Evolutionary conservation across 2,329 filamentous ascomycete genomes (phyloP).

Genomic region (Clonostachys byssicola): DNA sequence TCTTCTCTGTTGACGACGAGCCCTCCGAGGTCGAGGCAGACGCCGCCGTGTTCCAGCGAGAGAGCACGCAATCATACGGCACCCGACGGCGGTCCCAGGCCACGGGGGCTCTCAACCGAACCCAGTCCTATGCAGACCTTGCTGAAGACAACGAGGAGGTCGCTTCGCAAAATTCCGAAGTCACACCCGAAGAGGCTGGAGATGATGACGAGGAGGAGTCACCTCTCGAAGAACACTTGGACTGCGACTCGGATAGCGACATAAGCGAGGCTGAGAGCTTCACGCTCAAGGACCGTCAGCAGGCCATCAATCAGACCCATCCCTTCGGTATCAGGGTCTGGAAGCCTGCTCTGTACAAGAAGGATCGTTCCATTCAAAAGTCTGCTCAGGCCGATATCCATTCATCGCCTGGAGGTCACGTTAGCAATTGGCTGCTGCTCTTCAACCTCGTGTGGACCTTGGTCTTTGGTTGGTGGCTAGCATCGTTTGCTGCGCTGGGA

Average conservation of each 20-base stretch:
- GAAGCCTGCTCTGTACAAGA: conserved; percentile 99
- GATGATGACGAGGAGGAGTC: conserved; percentile 30
- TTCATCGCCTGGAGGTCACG: conserved; percentile 83
- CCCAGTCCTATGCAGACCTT: conserved; percentile 31
- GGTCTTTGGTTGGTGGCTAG: conserved; percentile 95
- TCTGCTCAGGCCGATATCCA: conserved; percentile 96
- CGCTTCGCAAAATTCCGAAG: conserved; percentile 6
- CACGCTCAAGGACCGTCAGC: conserved; percentile 91
- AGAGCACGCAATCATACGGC: conserved; percentile 16
- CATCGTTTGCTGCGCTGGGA: conserved; percentile 68
- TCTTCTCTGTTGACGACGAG: conserved; percentile 91
- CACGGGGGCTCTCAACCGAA: conserved; percentile 27
- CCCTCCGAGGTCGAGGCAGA: conserved; percentile 74
- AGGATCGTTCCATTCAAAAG: conserved; percentile 91
- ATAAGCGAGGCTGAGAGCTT: conserved; percentile 95
- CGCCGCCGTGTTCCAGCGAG: conserved; percentile 40
- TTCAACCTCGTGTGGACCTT: conserved; percentile 92
- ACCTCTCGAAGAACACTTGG: conserved; percentile 41
- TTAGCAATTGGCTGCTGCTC: conserved; percentile 77
- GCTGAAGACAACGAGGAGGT: conserved; percentile 3
- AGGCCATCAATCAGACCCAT: conserved; percentile 98
- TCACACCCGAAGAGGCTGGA: conserved; percentile 3
- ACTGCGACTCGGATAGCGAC: conserved; percentile 65
- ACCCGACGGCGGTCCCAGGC: conserved; percentile 24
- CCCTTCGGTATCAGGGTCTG: conserved; percentile 98